phyloP scores from a whole-genome alignment of 352 stramenopile species.

The Phytophthora palmivora region DNA sequence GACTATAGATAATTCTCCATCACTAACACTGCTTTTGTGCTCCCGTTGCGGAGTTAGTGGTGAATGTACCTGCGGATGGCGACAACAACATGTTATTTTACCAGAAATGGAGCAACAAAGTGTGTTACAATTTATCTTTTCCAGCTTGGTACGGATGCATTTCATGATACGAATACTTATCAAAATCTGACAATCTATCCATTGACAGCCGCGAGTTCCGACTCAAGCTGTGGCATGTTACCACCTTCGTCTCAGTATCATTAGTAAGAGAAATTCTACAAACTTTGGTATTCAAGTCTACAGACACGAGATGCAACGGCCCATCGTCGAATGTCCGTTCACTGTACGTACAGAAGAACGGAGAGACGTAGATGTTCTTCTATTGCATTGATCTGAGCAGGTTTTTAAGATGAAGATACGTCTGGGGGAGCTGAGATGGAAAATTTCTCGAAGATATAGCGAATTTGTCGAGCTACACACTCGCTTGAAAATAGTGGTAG shows the following conservation, averaged over 20 bases:
- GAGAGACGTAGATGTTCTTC: background rate
- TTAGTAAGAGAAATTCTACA: background rate
- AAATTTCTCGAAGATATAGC: conserved; percentile 51
- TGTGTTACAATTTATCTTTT: conserved; percentile 39
- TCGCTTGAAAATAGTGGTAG: conserved; percentile 19
- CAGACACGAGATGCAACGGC: conserved; percentile 42
- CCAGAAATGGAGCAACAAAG: conserved; percentile 34
- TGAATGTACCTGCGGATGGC: conserved; percentile 34
- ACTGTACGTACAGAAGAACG: conserved; percentile 30
- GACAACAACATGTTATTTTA: conserved; percentile 28
- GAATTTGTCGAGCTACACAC: conserved; percentile 54
- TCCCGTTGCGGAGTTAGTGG: conserved; percentile 29
- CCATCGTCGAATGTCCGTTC: conserved; percentile 51
- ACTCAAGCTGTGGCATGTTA: conserved; percentile 7
- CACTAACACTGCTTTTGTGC: conserved; percentile 33
- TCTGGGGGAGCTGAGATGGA: conserved; percentile 50
- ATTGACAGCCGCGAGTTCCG: conserved; percentile 4
- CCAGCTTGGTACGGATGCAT: conserved; percentile 23
- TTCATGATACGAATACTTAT: too few relatives aligned
- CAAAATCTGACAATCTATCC: background rate
- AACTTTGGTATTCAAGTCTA: conserved; percentile 39
- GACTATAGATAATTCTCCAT: background rate
- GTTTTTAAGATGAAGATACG: conserved; percentile 53
- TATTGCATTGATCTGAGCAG: conserved; percentile 18
- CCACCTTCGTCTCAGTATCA: conserved; percentile 7